A percentile compares a stretch with the other conserved stretches of the same genome.
Evolutionary conservation across 2,329 filamentous ascomycete genomes (phyloP).

Genomic region (Aspergillus sp.): DNA sequence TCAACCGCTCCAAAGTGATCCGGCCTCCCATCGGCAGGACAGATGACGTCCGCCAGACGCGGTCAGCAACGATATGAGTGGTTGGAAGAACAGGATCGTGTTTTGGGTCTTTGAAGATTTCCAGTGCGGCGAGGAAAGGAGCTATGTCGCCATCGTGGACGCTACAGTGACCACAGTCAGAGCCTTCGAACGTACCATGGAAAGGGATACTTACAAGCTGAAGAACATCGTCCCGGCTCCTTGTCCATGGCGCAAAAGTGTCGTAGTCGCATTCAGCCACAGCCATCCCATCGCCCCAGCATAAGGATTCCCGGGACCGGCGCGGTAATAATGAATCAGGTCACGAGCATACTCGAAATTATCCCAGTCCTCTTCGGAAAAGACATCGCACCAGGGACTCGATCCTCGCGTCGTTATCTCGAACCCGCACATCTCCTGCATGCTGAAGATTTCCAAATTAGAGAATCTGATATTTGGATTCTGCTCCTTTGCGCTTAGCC

Average conservation of each 20-base stretch:
- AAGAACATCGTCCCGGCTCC: constrained; percentile 44
- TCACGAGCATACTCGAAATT: constrained; percentile 52
- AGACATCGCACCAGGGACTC: constrained; percentile 49
- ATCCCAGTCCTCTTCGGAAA: constrained; percentile 45
- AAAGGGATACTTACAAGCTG: constrained; percentile 40
- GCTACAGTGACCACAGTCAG: constrained; percentile 10
- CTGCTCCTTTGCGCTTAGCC: constrained; percentile 24
- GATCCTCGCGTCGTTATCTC: constrained; percentile 45
- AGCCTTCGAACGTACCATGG: not conserved
- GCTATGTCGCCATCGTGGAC: constrained; percentile 53
- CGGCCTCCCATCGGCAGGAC: constrained; percentile 50
- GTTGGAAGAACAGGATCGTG: constrained; percentile 36
- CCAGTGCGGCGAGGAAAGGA: constrained; percentile 45
- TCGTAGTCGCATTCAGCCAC: constrained; percentile 49
- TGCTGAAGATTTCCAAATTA: constrained; percentile 44
- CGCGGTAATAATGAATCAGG: constrained; percentile 49
- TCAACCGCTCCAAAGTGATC: constrained; percentile 45
- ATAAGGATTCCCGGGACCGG: constrained; percentile 49
- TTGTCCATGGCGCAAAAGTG: constrained; percentile 38
- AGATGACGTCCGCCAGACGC: constrained; percentile 47
- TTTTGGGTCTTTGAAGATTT: constrained; percentile 36
- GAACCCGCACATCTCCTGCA: constrained; percentile 55
- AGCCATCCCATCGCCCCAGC: constrained; percentile 47
- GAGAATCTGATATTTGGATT: constrained; percentile 30
- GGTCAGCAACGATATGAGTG: constrained; percentile 34